Conservation (phyloP, 1,139 yeast genomes). For the Geotrichum reessii region DNA sequence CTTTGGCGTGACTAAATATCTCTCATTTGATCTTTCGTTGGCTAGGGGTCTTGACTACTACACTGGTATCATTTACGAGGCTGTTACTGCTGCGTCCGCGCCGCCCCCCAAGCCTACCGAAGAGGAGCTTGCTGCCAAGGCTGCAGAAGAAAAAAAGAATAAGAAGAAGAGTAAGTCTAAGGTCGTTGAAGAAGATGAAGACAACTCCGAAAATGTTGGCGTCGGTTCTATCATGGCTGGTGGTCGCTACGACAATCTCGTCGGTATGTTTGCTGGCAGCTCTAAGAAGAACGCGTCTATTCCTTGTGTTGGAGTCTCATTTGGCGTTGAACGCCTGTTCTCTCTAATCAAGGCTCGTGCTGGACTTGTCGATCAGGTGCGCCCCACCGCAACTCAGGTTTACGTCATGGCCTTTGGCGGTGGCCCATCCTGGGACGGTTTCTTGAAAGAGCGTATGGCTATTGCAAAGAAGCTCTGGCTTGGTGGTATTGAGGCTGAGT, state of each 20-base stretch:
- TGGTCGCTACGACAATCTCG: constrained; percentile 93
- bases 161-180: constrained; percentile 30
- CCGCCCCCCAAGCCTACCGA: constrained; percentile 60
- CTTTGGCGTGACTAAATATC: constrained; percentile 55
- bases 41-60: constrained; percentile 97
- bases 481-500: constrained; percentile 85
- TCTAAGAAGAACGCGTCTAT: constrained; percentile 66
- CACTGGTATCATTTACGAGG: constrained; percentile 94
- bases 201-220: constrained; percentile 94
- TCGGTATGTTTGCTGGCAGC: constrained; percentile 86
- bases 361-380: constrained; percentile 52
- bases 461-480: constrained; percentile 79
- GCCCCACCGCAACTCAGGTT: constrained; percentile 85
- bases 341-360: constrained; percentile 77
- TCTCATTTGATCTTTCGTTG: constrained; percentile 84
- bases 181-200: constrained; percentile 56
- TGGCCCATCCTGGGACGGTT: constrained; percentile 92
- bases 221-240: constrained; percentile 98
- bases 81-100: constrained; percentile 89
- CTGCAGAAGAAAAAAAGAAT: constrained; percentile 37
- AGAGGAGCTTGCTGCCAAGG: constrained; percentile 37
- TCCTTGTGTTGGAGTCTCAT: constrained; percentile 95
- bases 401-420: constrained; percentile 98
- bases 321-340: constrained; percentile 92
- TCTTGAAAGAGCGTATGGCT: constrained; percentile 83